Evolutionary conservation across 805 yeast species (phyloP), one percentile per base, ranked within the genome.

Genomic region (Phaffomyces antillensis): DNA sequence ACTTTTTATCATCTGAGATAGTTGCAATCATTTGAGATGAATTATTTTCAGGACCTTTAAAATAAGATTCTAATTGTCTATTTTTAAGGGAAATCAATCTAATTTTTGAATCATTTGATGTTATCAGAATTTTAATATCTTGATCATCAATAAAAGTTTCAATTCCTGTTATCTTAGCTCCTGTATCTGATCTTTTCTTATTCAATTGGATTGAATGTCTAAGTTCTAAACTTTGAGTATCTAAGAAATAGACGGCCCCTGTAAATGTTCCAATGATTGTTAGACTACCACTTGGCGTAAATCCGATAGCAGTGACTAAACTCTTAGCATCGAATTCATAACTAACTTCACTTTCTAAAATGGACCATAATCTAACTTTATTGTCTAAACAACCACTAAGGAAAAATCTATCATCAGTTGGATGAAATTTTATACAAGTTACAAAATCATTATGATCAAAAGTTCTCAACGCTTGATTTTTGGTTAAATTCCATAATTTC

Each of bases 391-490:
- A 83, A 7, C 95, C 91, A 51, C 89, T 81, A 3, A 84, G 60
- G 60, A 90, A 87, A 59, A 90, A 90, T 23, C 97, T 64, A 59
- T 90, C 96, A 63, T 90, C 97, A 1, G 67, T 67, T 1, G 93
- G 95, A 56, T 86, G 96, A 61, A 90, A 90, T 41, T 73, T 75
- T 4, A 85, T 85, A 10, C 82, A 70, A 0, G 96, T 84, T 3
- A 88, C 95, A 61, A 87, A 83, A 60, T 87, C 95, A n/a, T 79
- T 74, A 58, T 87, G 90, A 12, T 63, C 60, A 55, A 85, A 89
- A 0, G 79, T 71, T 40, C 83, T 73, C 16, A 90, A 65, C 42
- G 87, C 79, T 15, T 68, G 72, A 2, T 64, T 65, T 40, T 90
- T 71, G 35, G 85, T 86, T 12, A 83, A 75, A 61, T 90, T 95